Conservation (phyloP, 768 basidiomycete species). For the Pulveroboletus sp. region DNA sequence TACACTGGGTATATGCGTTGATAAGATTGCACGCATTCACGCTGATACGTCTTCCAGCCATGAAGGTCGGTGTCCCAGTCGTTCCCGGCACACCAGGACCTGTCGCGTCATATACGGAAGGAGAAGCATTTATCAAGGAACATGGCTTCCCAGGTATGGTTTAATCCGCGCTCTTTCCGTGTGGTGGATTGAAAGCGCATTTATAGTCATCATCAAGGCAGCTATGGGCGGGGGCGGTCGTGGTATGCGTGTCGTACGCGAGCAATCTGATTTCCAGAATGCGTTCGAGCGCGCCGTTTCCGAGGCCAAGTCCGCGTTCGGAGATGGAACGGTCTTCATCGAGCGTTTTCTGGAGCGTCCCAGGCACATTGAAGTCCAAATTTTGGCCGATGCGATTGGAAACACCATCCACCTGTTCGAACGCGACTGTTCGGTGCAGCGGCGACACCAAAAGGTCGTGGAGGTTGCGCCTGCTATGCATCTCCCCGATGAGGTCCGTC, state of each 20-base stretch:
- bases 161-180: not conserved
- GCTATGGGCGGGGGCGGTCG: slow-evolving; percentile 99
- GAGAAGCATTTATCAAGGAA: slow-evolving; percentile 87
- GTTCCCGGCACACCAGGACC: slow-evolving; percentile 98
- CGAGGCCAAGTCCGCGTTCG: slow-evolving; percentile 96
- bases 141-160: slow-evolving; percentile 85
- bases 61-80: slow-evolving; percentile 88
- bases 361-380: slow-evolving; percentile 95
- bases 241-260: slow-evolving; percentile 98
- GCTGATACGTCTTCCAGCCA: slow-evolving; percentile 47
- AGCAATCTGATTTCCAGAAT: slow-evolving; percentile 85
- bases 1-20: slow-evolving; percentile 56
- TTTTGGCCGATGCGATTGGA: slow-evolving; percentile 86
- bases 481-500: slow-evolving; percentile 84
- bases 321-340: slow-evolving; percentile 98
- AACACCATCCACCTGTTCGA: slow-evolving; percentile 98
- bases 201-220: slow-evolving; percentile 94
- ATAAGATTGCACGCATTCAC: not conserved
- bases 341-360: slow-evolving; percentile 97
- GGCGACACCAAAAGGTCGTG: slow-evolving; percentile 98
- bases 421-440: slow-evolving; percentile 97
- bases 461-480: slow-evolving; percentile 97
- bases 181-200: slow-evolving; percentile 6
- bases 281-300: slow-evolving; percentile 89
- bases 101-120: slow-evolving; percentile 74